phyloP scores from a whole-genome alignment of 78 protist species.

The Dictyostelium firmibasis region DNA sequence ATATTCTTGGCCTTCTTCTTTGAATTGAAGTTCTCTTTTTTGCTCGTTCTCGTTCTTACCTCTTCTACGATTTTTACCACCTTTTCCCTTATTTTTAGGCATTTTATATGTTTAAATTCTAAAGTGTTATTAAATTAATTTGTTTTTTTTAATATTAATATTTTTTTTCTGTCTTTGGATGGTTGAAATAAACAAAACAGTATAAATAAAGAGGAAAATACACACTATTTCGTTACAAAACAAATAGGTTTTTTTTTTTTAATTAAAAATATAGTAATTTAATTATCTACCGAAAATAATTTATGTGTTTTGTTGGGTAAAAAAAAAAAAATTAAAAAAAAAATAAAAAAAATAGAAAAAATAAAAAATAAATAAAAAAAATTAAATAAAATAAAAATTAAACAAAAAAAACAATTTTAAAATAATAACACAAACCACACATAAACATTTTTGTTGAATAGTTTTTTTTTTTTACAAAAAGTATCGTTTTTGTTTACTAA shows the following conservation, averaged over 20 bases:
- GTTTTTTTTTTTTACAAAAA: background rate
- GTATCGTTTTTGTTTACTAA: background rate
- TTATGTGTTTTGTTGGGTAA: background rate
- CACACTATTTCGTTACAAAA: no score
- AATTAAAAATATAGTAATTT: no score
- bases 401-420: no score
- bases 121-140: background rate
- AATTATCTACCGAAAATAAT: no score
- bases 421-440: background rate
- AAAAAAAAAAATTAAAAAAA: no score
- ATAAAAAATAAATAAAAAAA: no score
- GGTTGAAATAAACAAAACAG: no score
- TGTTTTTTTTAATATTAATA: background rate
- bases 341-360: no score
- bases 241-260: no score
- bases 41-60: conserved; percentile 94
- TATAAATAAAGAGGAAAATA: no score
- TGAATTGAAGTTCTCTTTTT: conserved; percentile 96
- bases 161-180: no score
- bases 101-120: conserved; percentile 50
- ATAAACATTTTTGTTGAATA: background rate
- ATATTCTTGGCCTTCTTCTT: conserved; percentile 99
- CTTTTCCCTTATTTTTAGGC: conserved; percentile 97
- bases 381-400: no score
- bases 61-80: conserved; percentile 96